Percentiles rank a stretch among this genome's conserved stretches.
Evolutionary conservation across 306 rosid genomes (phyloP).

Genomic region (Hippophae rhamnoides): DNA sequence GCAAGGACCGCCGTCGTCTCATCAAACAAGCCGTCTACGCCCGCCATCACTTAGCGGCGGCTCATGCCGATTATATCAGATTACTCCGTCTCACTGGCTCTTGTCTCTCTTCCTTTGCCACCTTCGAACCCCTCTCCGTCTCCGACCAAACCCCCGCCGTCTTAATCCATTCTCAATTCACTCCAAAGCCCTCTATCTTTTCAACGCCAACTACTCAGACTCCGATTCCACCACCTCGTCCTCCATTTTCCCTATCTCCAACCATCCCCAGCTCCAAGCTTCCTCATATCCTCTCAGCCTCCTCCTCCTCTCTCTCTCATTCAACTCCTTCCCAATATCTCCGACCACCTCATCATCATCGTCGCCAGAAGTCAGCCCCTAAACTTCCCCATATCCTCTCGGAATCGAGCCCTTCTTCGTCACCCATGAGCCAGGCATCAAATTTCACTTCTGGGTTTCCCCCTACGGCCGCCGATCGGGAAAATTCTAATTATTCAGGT

Average conservation of each 20-base stretch:
- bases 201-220: slow-evolving; percentile 37
- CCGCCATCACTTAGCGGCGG: slow-evolving; percentile 89
- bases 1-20: slow-evolving; percentile 91
- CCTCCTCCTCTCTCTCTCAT: slow-evolving; percentile 28
- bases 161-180: slow-evolving; percentile 40
- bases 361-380: slow-evolving; percentile 34
- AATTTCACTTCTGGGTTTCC: slow-evolving; percentile 40
- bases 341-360: slow-evolving; percentile 41
- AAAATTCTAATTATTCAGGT: slow-evolving; percentile 61
- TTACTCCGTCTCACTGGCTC: slow-evolving; percentile 84
- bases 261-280: slow-evolving; percentile 52
- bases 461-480: slow-evolving; percentile 61
- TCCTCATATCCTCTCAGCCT: slow-evolving; percentile 44
- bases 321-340: slow-evolving; percentile 14
- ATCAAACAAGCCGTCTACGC: slow-evolving; percentile 78
- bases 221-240: slow-evolving; percentile 21
- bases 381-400: slow-evolving; percentile 92
- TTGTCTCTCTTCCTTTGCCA: slow-evolving; percentile 59
- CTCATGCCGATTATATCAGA: slow-evolving; percentile 90
- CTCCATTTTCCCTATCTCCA: slow-evolving; percentile 24
- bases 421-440: slow-evolving; percentile 49
- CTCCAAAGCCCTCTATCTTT: slow-evolving; percentile 16
- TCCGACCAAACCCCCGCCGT: slow-evolving; percentile 81
- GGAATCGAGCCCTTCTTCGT: slow-evolving; percentile 56
- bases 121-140: slow-evolving; percentile 65